Evolutionary conservation across 768 basidiomycete genomes (phyloP).

Genomic region (Agaricus blazei): DNA sequence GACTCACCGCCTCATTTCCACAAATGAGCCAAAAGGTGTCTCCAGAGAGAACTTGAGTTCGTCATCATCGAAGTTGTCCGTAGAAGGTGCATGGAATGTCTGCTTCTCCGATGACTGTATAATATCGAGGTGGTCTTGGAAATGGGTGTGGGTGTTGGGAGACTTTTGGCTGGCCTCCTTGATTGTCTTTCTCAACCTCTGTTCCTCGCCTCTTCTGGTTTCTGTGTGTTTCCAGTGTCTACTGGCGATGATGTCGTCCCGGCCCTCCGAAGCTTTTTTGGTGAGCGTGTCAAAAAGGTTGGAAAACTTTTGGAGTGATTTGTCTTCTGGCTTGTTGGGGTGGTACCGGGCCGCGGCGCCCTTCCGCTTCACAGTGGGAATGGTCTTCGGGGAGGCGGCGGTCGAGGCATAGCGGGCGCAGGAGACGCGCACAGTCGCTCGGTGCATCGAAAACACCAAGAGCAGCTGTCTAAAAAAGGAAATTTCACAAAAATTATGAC

Average conservation of each 20-base stretch:
- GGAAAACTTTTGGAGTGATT: neutral
- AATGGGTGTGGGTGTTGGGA: too few relatives aligned
- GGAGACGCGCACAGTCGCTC: constrained; percentile 4
- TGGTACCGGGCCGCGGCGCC: neutral
- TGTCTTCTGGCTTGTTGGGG: neutral
- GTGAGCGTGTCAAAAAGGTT: too few relatives aligned
- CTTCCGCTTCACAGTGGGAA: neutral
- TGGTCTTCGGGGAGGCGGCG: neutral
- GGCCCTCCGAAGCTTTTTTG: too few relatives aligned
- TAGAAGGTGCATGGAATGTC: neutral
- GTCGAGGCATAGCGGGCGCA: constrained; percentile 29
- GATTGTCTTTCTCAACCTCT: constrained; percentile 21
- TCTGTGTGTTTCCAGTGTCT: constrained; percentile 30
- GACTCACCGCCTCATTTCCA: constrained; percentile 42
- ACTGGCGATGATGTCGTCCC: neutral
- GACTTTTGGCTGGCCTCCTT: constrained; percentile 1
- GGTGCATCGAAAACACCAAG: constrained; percentile 1
- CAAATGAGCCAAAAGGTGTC: constrained; percentile 35
- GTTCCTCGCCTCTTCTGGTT: constrained; percentile 33
- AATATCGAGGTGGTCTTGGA: neutral
- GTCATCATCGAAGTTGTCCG: neutral
- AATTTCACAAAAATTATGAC: neutral
- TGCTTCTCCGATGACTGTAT: neutral
- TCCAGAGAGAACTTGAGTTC: constrained; percentile 15
- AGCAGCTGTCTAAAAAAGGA: too few relatives aligned